phyloP scores from a whole-genome alignment of 1,284 basidiomycete species.

The Sporisorium sorghi region DNA sequence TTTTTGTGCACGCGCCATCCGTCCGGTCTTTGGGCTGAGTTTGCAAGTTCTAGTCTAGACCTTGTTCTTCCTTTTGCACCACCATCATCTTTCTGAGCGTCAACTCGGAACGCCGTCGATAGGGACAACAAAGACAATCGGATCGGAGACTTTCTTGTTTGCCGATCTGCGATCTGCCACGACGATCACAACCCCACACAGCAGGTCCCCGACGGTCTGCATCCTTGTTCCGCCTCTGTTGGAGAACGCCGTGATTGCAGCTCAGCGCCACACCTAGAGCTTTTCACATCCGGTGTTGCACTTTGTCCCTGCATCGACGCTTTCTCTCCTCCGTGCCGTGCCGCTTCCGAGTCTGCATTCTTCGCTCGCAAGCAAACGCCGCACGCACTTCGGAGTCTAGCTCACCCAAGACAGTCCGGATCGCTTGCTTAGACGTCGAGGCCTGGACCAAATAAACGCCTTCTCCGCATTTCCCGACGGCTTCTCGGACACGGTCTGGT shows the following conservation, averaged over 20 bases:
- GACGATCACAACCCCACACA: too few species aligned
- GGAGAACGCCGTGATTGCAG: conserved; percentile 1
- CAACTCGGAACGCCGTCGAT: too few species aligned
- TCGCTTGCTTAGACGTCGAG: background rate
- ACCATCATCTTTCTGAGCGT: too few species aligned
- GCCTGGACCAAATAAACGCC: background rate
- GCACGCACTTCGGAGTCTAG: background rate
- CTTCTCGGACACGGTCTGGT: too few species aligned
- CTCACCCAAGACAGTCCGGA: background rate
- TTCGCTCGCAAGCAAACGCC: too few species aligned
- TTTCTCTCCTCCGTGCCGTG: background rate
- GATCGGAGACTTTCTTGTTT: too few species aligned
- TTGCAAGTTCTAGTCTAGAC: too few species aligned
- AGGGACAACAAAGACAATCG: too few species aligned
- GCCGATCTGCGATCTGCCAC: background rate
- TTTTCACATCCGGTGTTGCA: background rate
- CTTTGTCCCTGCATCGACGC: background rate
- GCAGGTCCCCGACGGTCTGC: too few species aligned
- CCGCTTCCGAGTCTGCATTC: background rate
- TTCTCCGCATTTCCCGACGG: background rate
- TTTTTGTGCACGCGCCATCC: conserved; percentile 4
- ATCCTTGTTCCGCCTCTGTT: too few species aligned
- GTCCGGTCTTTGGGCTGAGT: background rate
- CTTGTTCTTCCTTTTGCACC: too few species aligned
- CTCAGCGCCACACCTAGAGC: background rate